Conservation (phyloP, 148 eudicot genomes). For the Persicaria maculosa region DNA sequence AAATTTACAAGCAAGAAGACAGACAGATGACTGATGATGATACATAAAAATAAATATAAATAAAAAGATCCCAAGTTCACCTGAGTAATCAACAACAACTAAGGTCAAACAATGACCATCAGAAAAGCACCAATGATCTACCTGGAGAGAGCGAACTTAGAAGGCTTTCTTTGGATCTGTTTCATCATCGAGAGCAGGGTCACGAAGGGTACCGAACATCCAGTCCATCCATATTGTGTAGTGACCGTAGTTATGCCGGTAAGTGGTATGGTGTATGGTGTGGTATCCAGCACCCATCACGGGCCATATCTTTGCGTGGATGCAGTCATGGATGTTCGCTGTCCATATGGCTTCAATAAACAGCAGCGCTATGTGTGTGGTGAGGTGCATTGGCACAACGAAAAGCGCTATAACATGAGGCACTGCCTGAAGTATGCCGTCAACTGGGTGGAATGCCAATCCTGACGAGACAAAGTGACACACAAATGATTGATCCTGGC, state of each 20-base stretch:
- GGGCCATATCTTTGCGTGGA: conserved; percentile 77
- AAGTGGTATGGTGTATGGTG: conserved; percentile 86
- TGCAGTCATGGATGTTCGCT: conserved; percentile 87
- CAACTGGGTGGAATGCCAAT: conserved; percentile 85
- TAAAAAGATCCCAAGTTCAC: not conserved
- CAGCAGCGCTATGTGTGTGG: conserved; percentile 49
- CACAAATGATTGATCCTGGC: not conserved
- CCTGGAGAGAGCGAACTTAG: conserved; percentile 6
- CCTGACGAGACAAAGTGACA: conserved; percentile 30
- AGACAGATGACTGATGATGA: not conserved
- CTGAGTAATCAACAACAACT: not conserved
- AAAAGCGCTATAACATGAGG: conserved; percentile 72
- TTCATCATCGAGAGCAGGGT: conserved; percentile 35
- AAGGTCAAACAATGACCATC: not conserved
- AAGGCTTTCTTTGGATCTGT: conserved; percentile 38
- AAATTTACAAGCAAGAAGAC: not conserved
- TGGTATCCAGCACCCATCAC: conserved; percentile 99
- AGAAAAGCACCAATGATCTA: not conserved
- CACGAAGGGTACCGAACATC: conserved; percentile 80
- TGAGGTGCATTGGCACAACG: conserved; percentile 61
- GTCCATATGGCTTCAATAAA: conserved; percentile 81
- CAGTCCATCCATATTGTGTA: conserved; percentile 91
- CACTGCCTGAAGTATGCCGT: conserved; percentile 77
- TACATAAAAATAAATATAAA: not conserved
- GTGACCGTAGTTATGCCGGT: conserved; percentile 90